Base-by-base conservation (phyloP, 148 eudicot species). In the Polygonum aviculare region DNA sequence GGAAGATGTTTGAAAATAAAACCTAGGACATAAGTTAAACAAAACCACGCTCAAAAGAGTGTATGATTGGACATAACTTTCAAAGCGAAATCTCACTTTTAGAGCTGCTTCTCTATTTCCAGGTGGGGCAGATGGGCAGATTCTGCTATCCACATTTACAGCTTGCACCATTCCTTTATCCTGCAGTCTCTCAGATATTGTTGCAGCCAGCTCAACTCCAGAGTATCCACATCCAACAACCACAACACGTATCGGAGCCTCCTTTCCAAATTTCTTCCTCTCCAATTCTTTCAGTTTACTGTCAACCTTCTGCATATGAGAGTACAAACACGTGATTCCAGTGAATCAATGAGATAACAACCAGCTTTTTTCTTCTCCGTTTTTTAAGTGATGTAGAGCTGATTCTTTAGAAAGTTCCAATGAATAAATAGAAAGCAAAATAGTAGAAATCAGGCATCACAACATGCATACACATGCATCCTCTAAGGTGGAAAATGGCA, bases 221-320 rank as follows among this genome's bases (percentile, higher is more conserved):
- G 96, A 82, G 83, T 95, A 95, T 88, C 98, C 98, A 83, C 97
- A 93, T 39, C 98, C 98, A 77, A 95, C 98, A 73, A 95, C 88
- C 38, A 88, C 94, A 59, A 91, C 96, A 63, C 86, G 76, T 31
- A 89, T 84, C 19, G 92, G 91, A 62, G 75, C 69, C 75, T 77
- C 88, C 82, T 80, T 81, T 73, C 91, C 93, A 74, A 95, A 95
- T 78, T 79, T 82, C 77, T 88, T 85, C 73, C 94, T 81, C 84
- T 92, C 98, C 76, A 88, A 78, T 65, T 75, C 84, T 86, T 77
- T 92, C 41, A 95, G 82, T 80, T 83, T 87, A 54, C 86, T 81
- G 78, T 89, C 80, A 54, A 95, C 98, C 74, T 83, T 89, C 98
- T 95, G 90, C 81, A 74, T 35, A 67, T 35, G 40, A 67, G 40